These are phyloP conservation scores for Ustilago esculenta DNA, from an alignment of 1,284 basidiomycete genomes.

Conservation along the genomic window DNA sequence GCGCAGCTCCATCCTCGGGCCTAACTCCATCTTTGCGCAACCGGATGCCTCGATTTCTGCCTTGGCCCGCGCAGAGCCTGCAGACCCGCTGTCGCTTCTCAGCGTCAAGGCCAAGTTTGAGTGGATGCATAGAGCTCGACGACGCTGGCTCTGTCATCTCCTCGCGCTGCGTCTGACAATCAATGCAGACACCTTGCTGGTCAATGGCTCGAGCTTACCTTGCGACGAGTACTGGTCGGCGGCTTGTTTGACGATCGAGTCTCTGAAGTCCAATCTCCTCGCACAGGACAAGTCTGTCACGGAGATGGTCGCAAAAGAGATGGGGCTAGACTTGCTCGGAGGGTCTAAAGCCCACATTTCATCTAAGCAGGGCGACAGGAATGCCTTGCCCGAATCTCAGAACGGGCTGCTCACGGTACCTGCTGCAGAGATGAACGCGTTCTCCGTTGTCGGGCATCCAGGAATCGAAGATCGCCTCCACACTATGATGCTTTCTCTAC, in stretches of 20 bases:
- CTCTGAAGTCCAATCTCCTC: not conserved
- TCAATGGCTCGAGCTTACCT: conserved; percentile 13
- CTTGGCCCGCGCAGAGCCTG: conserved; percentile 5
- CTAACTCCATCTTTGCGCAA: conserved; percentile 40
- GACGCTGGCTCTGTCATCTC: conserved; percentile 50
- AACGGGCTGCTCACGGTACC: conserved; percentile 13
- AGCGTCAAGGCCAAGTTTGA: conserved; percentile 58
- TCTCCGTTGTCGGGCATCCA: conserved; percentile 22
- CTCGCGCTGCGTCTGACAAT: conserved; percentile 18
- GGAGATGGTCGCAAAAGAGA: conserved; percentile 18
- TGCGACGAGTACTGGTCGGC: conserved; percentile 29
- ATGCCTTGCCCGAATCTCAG: conserved; percentile 5
- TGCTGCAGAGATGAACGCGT: not conserved
- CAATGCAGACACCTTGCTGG: conserved; percentile 19
- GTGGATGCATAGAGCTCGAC: conserved; percentile 51
- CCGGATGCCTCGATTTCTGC: conserved; percentile 3
- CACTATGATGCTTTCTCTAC: conserved; percentile 58
- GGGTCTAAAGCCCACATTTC: not conserved
- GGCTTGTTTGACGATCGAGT: conserved; percentile 12
- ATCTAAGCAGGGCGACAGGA: not conserved
- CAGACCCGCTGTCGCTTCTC: conserved; percentile 49
- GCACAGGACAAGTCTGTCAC: conserved; percentile 5
- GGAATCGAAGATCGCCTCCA: conserved; percentile 57
- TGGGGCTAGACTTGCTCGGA: conserved; percentile 15
- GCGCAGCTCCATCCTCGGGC: conserved; percentile 36